Base-by-base conservation (phyloP, 768 basidiomycete species). In the Tephrocybe rancida region DNA sequence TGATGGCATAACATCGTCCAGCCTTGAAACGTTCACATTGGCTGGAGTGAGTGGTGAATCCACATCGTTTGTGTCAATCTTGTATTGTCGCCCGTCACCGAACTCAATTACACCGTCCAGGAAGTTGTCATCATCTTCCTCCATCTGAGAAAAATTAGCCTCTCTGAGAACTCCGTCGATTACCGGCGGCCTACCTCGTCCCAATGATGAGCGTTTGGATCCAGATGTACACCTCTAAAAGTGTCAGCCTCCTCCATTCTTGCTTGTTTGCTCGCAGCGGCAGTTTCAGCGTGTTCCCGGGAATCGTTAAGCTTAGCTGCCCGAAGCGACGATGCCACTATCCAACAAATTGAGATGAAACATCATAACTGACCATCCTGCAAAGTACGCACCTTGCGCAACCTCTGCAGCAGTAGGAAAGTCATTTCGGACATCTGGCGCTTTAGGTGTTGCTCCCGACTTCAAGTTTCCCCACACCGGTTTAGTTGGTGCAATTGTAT, bases 371-470 rank as follows among this genome's bases (percentile, higher is more conserved):
- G 19, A 14, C 29, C 7, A n/a, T 49, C 16, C 29, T 27, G 42
- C 48, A 49, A 49, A 48, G 30, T 19, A 75, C 82, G 61, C 60
- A 88, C 92, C 88, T 74, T 88, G 87, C 6, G 92, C 92, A 39
- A 94, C 93, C 74, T 99, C 97, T 32, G 92, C 93, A 42, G 96
- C 95, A 5, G 97, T 99, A 6, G 97, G 97, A 66, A 99, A 99
- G 58, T 98, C 95, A 52, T 74, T 81, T 34, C 73, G 68, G 45
- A 73, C 68, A 39, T 85, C 81, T 2, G 72, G 65, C 16, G 77
- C 73, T 42, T 67, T 56, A 48, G 72, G 51, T 41, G 72, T 66
- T 59, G 71, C 47, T 50, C 76, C 52, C 49, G 75, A 67, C 61
- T 77, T 82, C 55, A 86, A 64, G 67, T 80, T 84, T 19, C 84